Evolutionary conservation across 2,329 filamentous ascomycete species (phyloP).

Genomic region (Trichophyton simii): DNA sequence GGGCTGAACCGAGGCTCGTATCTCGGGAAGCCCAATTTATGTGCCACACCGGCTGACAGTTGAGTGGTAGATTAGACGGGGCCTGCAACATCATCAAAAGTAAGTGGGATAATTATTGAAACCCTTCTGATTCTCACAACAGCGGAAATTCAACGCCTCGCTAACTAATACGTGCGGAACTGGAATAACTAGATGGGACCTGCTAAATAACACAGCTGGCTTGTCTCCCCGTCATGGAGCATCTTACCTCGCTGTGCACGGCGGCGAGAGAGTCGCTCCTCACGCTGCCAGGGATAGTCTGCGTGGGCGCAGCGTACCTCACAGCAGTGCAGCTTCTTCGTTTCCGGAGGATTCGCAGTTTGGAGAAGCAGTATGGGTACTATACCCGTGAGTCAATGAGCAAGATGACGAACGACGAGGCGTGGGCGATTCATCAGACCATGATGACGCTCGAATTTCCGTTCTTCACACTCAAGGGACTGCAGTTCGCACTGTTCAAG

Average conservation of each 20-base stretch:
- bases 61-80: too few relatives aligned
- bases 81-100: too few relatives aligned
- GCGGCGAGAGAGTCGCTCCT: not conserved
- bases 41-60: too few relatives aligned
- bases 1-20: too few relatives aligned
- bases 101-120: too few relatives aligned
- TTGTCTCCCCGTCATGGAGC: not conserved
- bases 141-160: too few relatives aligned
- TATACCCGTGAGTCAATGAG: conserved; percentile 34
- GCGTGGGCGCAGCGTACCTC: conserved; percentile 19
- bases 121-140: too few relatives aligned
- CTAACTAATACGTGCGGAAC: not conserved
- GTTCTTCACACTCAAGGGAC: conserved; percentile 36
- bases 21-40: too few relatives aligned
- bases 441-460: conserved; percentile 45
- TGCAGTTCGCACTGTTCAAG: conserved; percentile 49
- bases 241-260: not conserved
- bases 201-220: not conserved
- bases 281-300: not conserved
- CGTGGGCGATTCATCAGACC: conserved; percentile 37
- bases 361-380: conserved; percentile 34
- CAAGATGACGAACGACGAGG: conserved; percentile 44
- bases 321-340: conserved; percentile 26
- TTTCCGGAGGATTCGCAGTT: conserved; percentile 26
- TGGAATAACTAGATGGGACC: not conserved